Conservation (phyloP, 2,329 filamentous ascomycete genomes). For the Leptographium radiaticola region DNA sequence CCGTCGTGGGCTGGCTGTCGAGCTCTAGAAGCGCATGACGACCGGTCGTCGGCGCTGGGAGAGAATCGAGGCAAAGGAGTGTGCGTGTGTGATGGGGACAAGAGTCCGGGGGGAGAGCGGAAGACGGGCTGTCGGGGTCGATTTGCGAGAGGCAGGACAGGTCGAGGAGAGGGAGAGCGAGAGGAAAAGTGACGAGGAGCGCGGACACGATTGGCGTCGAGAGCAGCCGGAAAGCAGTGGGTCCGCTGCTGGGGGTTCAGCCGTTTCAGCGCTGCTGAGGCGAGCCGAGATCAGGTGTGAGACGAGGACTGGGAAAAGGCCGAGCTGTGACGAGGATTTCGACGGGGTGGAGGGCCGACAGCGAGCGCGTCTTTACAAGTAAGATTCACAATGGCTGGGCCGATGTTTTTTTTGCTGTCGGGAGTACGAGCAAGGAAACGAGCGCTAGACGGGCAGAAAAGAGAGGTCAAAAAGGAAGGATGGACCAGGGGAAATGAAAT, state of each 20-base stretch:
- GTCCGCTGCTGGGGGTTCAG: neutral
- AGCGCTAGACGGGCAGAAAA: too few relatives aligned
- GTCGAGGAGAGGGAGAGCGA: neutral
- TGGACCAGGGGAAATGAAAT: too few relatives aligned
- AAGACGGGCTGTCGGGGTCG: neutral
- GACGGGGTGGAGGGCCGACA: too few relatives aligned
- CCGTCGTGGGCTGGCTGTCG: neutral
- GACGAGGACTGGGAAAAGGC: neutral
- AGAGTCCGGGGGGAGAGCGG: neutral
- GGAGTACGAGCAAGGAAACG: too few relatives aligned
- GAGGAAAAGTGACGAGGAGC: neutral
- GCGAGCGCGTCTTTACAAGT: too few relatives aligned
- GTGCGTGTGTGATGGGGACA: too few relatives aligned
- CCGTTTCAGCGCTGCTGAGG: neutral
- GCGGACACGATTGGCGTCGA: neutral
- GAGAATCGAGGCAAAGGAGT: neutral
- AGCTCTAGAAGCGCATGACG: conserved; percentile 8
- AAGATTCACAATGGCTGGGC: too few relatives aligned
- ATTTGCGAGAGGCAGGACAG: too few relatives aligned
- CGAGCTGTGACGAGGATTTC: too few relatives aligned
- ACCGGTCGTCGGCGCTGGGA: conserved; percentile 9
- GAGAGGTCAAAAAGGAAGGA: too few relatives aligned
- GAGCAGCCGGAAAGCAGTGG: neutral
- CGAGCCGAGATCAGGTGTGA: neutral
- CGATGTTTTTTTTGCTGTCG: too few relatives aligned